Conservation (phyloP, 768 basidiomycete genomes). For the Tulasnella calospora region DNA sequence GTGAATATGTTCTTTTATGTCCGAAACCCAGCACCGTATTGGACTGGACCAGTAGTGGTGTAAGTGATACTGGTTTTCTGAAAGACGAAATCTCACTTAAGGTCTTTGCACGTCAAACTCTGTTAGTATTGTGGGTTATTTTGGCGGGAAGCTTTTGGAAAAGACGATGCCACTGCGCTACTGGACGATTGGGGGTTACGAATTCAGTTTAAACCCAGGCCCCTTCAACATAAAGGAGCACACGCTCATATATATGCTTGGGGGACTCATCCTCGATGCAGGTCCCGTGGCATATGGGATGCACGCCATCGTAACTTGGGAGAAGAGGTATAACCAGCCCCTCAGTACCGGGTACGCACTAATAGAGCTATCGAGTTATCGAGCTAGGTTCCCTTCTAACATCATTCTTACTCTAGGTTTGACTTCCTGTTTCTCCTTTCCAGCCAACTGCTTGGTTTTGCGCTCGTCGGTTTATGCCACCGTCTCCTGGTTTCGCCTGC, state of each 20-base stretch:
- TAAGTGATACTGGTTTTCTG: constrained; percentile 30
- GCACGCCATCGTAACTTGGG: constrained; percentile 75
- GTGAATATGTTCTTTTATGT: constrained; percentile 94
- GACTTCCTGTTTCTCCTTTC: constrained; percentile 71
- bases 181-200: constrained; percentile 44
- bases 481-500: constrained; percentile 95
- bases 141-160: constrained; percentile 82
- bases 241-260: constrained; percentile 89
- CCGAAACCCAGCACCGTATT: constrained; percentile 77
- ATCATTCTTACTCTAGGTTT: constrained; percentile 43
- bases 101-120: not conserved
- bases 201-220: constrained; percentile 83
- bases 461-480: constrained; percentile 81
- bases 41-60: constrained; percentile 77
- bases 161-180: constrained; percentile 76
- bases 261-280: constrained; percentile 48
- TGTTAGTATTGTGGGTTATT: constrained; percentile 67
- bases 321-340: constrained; percentile 66
- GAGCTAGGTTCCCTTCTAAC: too few relatives aligned
- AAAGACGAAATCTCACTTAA: too few relatives aligned
- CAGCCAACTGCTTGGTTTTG: constrained; percentile 90
- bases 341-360: constrained; percentile 56
- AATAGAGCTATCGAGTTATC: too few relatives aligned
- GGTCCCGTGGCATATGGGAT: constrained; percentile 57
- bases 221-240: constrained; percentile 99